Evolutionary conservation across 768 basidiomycete species (phyloP).

Genomic region (Macrolepiota dolichaula): DNA sequence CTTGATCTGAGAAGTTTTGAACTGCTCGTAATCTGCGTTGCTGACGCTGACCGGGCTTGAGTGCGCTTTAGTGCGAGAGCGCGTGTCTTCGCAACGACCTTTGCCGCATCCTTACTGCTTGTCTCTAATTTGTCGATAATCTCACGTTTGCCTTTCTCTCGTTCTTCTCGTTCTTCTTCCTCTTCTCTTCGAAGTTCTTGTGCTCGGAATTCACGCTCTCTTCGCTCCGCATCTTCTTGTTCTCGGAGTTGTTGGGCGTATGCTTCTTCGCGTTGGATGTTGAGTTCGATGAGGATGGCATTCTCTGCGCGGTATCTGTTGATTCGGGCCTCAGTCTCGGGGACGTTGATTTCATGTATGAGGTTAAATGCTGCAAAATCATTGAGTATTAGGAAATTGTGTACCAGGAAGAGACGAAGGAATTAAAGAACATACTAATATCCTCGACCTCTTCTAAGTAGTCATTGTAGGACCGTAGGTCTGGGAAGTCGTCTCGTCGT

Average conservation of each 20-base stretch:
- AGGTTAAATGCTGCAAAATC: constrained; percentile 80
- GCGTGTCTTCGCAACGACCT: constrained; percentile 66
- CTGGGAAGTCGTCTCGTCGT: constrained; percentile 81
- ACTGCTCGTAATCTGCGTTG: constrained; percentile 41
- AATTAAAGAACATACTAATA: constrained; percentile 40
- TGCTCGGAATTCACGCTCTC: constrained; percentile 68
- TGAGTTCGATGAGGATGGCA: constrained; percentile 77
- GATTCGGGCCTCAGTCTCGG: constrained; percentile 82
- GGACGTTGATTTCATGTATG: constrained; percentile 81
- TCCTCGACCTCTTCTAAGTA: constrained; percentile 97
- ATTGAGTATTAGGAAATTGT: constrained; percentile 1
- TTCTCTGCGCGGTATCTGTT: constrained; percentile 77
- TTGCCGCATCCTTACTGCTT: constrained; percentile 65
- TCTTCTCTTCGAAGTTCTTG: constrained; percentile 62
- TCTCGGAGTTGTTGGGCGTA: constrained; percentile 70
- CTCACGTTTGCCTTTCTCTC: constrained; percentile 65
- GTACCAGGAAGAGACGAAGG: too few species aligned
- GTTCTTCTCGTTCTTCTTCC: constrained; percentile 74
- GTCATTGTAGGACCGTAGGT: constrained; percentile 83
- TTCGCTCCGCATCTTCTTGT: constrained; percentile 76
- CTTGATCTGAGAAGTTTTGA: constrained; percentile 56
- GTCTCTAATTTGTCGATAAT: constrained; percentile 83
- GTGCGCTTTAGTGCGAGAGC: constrained; percentile 62
- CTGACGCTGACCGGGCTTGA: constrained; percentile 49
- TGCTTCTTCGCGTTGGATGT: constrained; percentile 77